Base-by-base conservation (phyloP, 305 asterid species). In the Rubia occidens region DNA sequence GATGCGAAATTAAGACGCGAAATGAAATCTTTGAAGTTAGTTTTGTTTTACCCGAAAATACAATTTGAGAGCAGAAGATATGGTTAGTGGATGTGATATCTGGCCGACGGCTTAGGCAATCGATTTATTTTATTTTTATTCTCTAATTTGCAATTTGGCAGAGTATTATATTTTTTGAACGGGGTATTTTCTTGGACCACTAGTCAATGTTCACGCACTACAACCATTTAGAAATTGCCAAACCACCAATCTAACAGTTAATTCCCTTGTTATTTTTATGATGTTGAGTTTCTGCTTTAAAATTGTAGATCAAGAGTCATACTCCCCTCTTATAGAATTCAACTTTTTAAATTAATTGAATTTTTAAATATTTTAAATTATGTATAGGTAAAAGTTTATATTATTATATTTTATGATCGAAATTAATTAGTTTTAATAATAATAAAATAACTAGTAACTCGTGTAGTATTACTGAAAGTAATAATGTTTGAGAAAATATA, bases 41-140 rank as follows among this genome's bases (percentile, higher is more conserved):
- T 72, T 65, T 60, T 24, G 64, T 72, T 78, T 60, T 70, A 59
- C 75, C 65, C 64, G 75, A 67, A 67, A 70, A 42, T 5, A 58
- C 37, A 39, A 44, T 11, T 39, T 37, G 5, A 24, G 47, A 4
- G 5, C 6, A 9, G 53, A 43, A 43, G 9, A 73, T 64, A 29
- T 68, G 70, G 65, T 15, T 61, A 20, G 18, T 17, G 13, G 65
- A 8, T 18, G 26, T 11, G 44, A 47, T 68, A 10, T 45, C 18
- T 63, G 29, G 71, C 56, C 56, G 67, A 54, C 69, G 56, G 56
- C 20, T 51, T 51, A 51, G 20, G 21, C 9, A 18, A 51, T 26
- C 20, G 29, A 26, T 29, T 29, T 29, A 29, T 29, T 29, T 29
- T 29, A 29, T 60, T 40, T 60, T 5, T 0, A 43, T 49, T 10